A percentile compares a stretch with the other conserved stretches of the same genome.
Conservation (phyloP, 83 land plant genomes). For the Picea abies region DNA sequence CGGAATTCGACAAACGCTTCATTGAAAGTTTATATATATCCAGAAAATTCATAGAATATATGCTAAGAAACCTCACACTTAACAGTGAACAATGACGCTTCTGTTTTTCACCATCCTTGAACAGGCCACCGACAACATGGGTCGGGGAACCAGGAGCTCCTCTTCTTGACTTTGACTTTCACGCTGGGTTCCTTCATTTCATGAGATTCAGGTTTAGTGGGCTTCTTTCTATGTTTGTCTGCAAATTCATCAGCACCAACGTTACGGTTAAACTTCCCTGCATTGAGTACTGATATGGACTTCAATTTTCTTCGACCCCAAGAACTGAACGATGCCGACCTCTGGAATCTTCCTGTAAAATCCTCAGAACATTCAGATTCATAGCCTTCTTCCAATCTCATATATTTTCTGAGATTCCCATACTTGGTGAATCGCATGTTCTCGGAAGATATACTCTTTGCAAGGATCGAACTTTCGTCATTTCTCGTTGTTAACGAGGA, state of each 20-base stretch:
- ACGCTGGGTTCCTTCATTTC: neutral
- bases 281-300: neutral
- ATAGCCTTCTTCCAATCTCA: neutral
- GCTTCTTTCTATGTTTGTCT: neutral
- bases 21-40: too few relatives aligned
- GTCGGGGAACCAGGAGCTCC: slow-evolving; percentile 34
- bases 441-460: neutral
- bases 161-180: slow-evolving; percentile 19
- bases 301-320: neutral
- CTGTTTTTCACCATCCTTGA: slow-evolving; percentile 32
- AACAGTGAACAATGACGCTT: too few relatives aligned
- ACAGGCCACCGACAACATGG: slow-evolving; percentile 33
- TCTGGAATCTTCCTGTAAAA: neutral
- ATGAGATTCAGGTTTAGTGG: neutral
- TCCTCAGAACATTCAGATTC: neutral
- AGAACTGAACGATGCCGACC: neutral
- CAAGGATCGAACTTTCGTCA: neutral
- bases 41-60: too few relatives aligned
- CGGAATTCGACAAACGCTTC: too few relatives aligned
- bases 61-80: too few relatives aligned
- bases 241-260: neutral
- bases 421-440: slow-evolving; percentile 7
- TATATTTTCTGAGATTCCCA: neutral
- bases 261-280: neutral
- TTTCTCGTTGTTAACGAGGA: neutral